Evolutionary conservation across 2,329 filamentous ascomycete species (phyloP).

Genomic region (Colletotrichum godetiae): DNA sequence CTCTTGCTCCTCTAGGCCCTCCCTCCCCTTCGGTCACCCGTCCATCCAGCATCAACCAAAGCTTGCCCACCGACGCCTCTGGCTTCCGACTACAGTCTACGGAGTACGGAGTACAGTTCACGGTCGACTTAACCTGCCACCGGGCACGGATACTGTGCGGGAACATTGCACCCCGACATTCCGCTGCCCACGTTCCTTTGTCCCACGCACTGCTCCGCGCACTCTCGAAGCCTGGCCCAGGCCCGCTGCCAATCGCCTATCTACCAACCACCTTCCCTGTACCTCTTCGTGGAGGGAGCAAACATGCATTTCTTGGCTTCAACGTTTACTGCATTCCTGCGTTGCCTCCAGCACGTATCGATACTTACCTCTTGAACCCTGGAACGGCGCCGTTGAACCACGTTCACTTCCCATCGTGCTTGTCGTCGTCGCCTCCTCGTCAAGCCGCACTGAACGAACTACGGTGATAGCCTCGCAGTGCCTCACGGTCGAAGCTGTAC

Average conservation of each 20-base stretch:
- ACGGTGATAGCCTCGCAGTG: neutral
- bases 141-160: neutral
- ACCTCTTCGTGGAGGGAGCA: conserved; percentile 13
- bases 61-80: neutral
- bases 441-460: neutral
- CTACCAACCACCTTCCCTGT: neutral
- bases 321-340: conserved; percentile 25
- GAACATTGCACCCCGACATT: neutral
- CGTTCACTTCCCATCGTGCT: neutral
- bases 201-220: neutral
- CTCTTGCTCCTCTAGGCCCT: neutral
- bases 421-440: conserved; percentile 2
- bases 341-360: neutral
- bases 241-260: conserved; percentile 12
- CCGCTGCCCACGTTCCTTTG: neutral
- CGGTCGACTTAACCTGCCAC: neutral
- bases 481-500: neutral
- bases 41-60: neutral
- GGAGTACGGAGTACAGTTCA: neutral
- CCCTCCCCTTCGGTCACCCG: neutral
- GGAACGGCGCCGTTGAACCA: conserved; percentile 25
- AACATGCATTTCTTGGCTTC: conserved; percentile 22
- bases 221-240: neutral
- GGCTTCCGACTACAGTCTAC: neutral
- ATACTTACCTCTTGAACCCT: neutral